These are phyloP conservation scores for Chrysoporthe puriensis DNA, from an alignment of 2,329 filamentous ascomycete genomes.

Conservation along the genomic window DNA sequence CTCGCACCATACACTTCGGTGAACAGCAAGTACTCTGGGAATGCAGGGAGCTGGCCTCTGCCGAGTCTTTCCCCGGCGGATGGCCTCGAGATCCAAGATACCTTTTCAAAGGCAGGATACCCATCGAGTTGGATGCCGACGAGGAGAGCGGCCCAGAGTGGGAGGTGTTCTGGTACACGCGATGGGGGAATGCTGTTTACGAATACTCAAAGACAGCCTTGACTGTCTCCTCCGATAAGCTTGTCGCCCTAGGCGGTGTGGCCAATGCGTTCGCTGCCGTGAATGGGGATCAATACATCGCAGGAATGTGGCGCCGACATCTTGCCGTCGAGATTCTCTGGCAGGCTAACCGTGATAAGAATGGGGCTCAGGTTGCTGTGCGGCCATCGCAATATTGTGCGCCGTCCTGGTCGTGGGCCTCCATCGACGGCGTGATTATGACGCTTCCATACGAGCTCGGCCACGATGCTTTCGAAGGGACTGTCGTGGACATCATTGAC, in stretches of 20 bases:
- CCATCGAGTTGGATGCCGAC: not conserved
- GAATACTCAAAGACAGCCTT: not conserved
- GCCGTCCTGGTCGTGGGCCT: constrained; percentile 11
- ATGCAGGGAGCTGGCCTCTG: not conserved
- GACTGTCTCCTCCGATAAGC: constrained; percentile 5
- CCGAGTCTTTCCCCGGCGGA: not conserved
- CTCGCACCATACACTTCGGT: constrained; percentile 10
- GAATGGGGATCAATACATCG: not conserved
- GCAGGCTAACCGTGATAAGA: not conserved
- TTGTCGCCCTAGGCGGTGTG: constrained; percentile 8
- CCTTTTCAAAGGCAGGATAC: not conserved
- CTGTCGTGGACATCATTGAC: not conserved
- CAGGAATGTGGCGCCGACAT: not conserved
- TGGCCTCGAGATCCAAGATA: not conserved
- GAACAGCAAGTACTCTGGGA: constrained; percentile 8
- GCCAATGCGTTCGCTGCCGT: not conserved
- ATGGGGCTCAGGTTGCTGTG: not conserved
- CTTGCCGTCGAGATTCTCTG: not conserved
- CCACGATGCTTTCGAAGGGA: not conserved
- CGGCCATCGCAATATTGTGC: not conserved
- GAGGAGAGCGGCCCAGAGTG: not conserved
- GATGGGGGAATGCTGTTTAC: not conserved
- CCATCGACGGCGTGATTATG: not conserved
- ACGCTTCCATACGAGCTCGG: not conserved
- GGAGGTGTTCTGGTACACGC: not conserved